Evolutionary conservation across 106 monocot species (phyloP), one percentile per base, ranked within the genome.

Genomic region (Posidonia australis): DNA sequence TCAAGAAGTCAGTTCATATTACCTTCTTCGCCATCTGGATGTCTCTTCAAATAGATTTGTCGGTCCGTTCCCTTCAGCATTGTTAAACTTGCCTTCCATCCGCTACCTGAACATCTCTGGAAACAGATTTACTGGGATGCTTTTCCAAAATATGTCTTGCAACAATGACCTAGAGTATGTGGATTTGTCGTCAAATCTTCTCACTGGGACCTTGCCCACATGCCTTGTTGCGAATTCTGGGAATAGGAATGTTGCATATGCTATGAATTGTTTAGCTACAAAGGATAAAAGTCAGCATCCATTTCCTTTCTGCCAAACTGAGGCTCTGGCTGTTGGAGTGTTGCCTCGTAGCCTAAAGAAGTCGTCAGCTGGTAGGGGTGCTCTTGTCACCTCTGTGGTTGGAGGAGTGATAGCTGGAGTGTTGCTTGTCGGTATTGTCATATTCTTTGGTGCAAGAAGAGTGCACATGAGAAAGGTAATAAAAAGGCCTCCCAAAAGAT

Each of bases 51-150:
- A 99, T 55, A 80, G 79, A 60, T 99, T 91, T 53, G 91, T 91
- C 0, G 98, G 91, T 4, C 91, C 91, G 7, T 87, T 99, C 54
- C 72, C 56, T 22, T 27, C 79, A 14, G 54, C 91, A 43, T 31
- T 99, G 70, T 42, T 99, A 14, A 85, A 87, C 28, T 75, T 91
- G 49, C 83, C 91, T 22, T 87, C 87, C 0, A 81, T 99, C 54
- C 67, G 24, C 3, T 77, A 81, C 63, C 66, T 99, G 24, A 88
- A 79, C 49, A 74, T 99, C 27, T 45, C 87, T 20, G 73, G 79
- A 23, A 99, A 99, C 74, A 65, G 80, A 66, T 88, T 99, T 44
- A 99, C 87, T 17, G 98, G 98, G 13, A 81, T 83, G 85, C 87
- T 99, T 45, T 83, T 76, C 65, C 24, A 70, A 17, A 88, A 91